A percentile compares a stretch with the other conserved stretches of the same genome.
Conservation (phyloP, 129 eudicot species). For the Pseudognaphalium luteoalbum region DNA sequence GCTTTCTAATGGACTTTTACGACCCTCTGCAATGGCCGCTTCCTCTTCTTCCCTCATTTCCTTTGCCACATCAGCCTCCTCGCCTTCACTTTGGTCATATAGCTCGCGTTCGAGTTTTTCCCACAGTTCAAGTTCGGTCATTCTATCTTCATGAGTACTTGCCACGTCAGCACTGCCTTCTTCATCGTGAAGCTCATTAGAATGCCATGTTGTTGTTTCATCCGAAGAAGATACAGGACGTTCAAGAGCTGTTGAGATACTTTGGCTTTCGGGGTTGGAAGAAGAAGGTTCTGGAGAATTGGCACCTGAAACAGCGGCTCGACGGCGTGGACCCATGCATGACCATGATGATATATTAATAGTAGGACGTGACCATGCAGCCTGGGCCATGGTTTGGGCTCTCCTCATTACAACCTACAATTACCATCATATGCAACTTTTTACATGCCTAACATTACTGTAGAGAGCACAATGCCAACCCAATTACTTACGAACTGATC, state of each 20-base stretch:
- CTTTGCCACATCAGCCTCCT: constrained; percentile 59
- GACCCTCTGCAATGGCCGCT: constrained; percentile 62
- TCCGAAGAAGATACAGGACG: constrained; percentile 58
- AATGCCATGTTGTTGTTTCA: constrained; percentile 33
- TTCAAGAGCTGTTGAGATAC: constrained; percentile 38
- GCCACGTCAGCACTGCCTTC: constrained; percentile 36
- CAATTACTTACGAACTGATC: background rate
- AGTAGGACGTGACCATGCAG: constrained; percentile 84
- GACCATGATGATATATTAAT: constrained; percentile 76
- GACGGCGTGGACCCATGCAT: constrained; percentile 89
- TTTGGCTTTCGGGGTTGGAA: constrained; percentile 34
- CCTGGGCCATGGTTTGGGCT: constrained; percentile 95
- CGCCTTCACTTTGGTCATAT: constrained; percentile 50
- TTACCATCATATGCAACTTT: constrained; percentile 10
- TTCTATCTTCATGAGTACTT: constrained; percentile 50
- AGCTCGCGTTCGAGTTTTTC: constrained; percentile 86
- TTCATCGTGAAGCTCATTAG: constrained; percentile 31
- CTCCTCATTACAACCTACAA: constrained; percentile 90
- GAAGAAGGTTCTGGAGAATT: constrained; percentile 37
- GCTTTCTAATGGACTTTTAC: constrained; percentile 39
- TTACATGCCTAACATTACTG: background rate
- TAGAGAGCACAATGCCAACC: background rate
- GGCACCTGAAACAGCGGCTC: constrained; percentile 32
- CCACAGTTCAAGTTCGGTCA: constrained; percentile 92
- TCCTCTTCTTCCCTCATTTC: constrained; percentile 91